Conservation (phyloP, 2,329 filamentous ascomycete genomes). For the Fusarium marasasianum region DNA sequence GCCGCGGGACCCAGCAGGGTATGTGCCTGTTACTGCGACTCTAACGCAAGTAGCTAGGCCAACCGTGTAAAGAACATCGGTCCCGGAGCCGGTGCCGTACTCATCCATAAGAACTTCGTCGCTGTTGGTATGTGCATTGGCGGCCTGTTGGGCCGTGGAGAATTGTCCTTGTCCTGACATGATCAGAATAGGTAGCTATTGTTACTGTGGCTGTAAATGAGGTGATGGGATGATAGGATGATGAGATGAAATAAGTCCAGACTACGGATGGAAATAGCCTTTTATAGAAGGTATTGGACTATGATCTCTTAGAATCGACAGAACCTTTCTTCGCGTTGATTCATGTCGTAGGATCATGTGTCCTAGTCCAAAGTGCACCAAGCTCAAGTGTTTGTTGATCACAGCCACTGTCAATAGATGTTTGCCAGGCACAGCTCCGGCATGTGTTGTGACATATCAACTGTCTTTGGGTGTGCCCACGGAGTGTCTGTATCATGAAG, state of each 20-base stretch:
- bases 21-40: neutral
- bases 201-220: no score
- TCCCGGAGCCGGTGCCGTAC: no score
- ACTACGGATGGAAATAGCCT: neutral
- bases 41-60: neutral
- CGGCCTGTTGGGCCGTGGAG: no score
- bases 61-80: no score
- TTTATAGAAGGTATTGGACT: neutral
- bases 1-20: no score
- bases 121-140: no score
- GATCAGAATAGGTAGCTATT: no score
- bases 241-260: neutral
- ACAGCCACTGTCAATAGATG: neutral
- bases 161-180: no score
- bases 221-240: neutral
- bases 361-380: neutral
- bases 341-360: neutral
- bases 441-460: neutral
- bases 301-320: no score
- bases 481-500: fast-evolving
- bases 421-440: constrained; percentile 37
- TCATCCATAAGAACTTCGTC: no score
- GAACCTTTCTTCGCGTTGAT: neutral
- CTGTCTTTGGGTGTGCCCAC: neutral
- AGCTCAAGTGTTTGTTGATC: neutral